Evolutionary conservation across 257 asterid species (phyloP), one percentile per base, ranked within the genome.

Genomic region (Forsythia suspensa): DNA sequence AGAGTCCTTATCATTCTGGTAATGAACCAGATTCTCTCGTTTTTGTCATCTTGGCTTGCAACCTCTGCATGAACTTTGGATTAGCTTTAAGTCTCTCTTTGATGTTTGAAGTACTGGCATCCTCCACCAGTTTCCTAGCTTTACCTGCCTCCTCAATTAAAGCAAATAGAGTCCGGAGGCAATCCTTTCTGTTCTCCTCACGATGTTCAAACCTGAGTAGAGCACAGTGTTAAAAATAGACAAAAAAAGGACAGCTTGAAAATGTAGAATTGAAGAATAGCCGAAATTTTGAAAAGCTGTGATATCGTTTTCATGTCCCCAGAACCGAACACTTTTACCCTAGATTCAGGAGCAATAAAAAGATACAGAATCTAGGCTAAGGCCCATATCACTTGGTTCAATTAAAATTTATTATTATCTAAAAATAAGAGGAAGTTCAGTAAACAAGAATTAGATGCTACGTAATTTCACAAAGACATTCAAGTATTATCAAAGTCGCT

Each of bases 171-270:
- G 98, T 93, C 81, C 98, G 86, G 29, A 93, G 88, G 87, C 99
- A 95, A 82, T 95, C 99, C 89, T 95, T 95, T 81, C 97, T 84
- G 82, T 95, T 95, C 90, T 95, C 99, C 81, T 93, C 98, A 11
- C 99, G 91, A 65, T 93, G 93, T 77, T 95, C 99, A 77, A 89
- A 95, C 86, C 99, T 95, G 82, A 44, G 41, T 4, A 16, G 24
- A 55, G 68, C 8, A 43, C 13, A 52, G 24, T 0, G 21, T 73
- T 48, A 12, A 44, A 71, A 20, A 42, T n/a, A 70, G 57, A 61
- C 41, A 24, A 40, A 65, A 65, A 38, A 16, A 48, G n/a, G 63
- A 37, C 39, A 71, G 29, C 74, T 67, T 36, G 24, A 18, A 29
- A 1, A 8, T 65, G 61, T 46, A 55, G 63, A 29, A 16, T 67